phyloP scores from a whole-genome alignment of 768 basidiomycete genomes.

The Suillus plorans region DNA sequence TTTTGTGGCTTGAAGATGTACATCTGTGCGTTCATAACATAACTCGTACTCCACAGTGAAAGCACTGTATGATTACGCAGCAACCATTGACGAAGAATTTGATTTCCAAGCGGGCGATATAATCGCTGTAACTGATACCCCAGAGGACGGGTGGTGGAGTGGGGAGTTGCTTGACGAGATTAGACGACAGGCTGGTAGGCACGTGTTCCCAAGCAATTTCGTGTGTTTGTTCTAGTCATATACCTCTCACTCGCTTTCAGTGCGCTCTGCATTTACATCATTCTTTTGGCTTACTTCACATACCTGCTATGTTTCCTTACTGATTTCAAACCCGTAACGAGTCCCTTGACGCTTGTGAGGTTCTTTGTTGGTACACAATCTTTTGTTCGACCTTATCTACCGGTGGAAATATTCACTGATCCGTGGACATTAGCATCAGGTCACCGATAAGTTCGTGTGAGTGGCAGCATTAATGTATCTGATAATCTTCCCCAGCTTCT shows the following conservation, averaged over 20 bases:
- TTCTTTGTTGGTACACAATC: too few species aligned
- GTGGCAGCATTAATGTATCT: neutral
- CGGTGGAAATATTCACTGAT: neutral
- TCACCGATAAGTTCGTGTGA: neutral
- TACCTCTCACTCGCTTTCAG: neutral
- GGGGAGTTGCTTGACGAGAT: constrained; percentile 82
- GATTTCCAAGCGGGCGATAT: constrained; percentile 95
- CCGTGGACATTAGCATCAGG: neutral
- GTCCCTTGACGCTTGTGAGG: neutral
- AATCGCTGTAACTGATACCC: constrained; percentile 91
- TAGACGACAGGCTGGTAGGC: constrained; percentile 65
- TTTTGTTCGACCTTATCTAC: neutral
- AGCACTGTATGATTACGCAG: constrained; percentile 85
- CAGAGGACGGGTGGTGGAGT: constrained; percentile 98
- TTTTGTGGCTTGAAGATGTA: constrained; percentile 16
- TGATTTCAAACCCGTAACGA: neutral
- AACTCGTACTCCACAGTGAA: constrained; percentile 54
- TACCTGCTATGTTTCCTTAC: constrained; percentile 1
- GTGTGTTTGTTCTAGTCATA: constrained; percentile 66
- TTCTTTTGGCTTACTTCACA: neutral
- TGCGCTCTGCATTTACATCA: neutral
- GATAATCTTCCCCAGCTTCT: neutral
- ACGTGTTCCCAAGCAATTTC: constrained; percentile 89
- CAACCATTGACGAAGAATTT: constrained; percentile 90
- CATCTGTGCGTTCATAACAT: constrained; percentile 7